These are phyloP conservation scores for Botrytis sinoallii DNA, from an alignment of 2,329 filamentous ascomycete genomes.

Conservation along the genomic window DNA sequence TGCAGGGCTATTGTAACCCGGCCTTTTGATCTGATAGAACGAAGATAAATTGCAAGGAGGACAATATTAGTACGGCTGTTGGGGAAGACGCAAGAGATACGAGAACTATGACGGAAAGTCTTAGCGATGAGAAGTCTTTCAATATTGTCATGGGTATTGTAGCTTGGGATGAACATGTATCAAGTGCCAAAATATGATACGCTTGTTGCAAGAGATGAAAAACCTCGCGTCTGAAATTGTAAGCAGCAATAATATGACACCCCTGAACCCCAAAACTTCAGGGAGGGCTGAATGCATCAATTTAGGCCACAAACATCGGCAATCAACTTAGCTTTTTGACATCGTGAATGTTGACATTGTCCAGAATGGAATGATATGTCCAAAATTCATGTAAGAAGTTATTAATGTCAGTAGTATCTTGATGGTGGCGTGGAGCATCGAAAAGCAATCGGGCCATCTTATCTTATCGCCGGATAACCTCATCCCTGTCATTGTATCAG, in stretches of 20 bases:
- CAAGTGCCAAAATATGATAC: slow-evolving; percentile 5
- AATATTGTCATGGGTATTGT: background rate
- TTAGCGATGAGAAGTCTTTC: background rate
- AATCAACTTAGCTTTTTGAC: background rate
- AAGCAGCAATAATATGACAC: background rate
- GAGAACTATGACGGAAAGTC: background rate
- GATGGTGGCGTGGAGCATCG: background rate
- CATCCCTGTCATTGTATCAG: background rate
- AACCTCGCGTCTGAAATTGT: background rate
- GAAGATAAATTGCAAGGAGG: background rate
- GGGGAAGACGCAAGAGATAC: background rate
- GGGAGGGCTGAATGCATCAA: background rate
- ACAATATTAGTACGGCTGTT: background rate
- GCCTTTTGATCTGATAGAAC: background rate
- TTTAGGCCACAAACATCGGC: background rate
- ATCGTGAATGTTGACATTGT: background rate
- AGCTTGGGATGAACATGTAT: background rate
- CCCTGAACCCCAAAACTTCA: background rate
- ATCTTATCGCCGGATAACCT: background rate
- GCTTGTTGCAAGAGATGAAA: slow-evolving; percentile 1
- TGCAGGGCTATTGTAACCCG: background rate
- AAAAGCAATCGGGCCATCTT: background rate
- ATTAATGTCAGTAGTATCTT: background rate
- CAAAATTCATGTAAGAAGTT: background rate
- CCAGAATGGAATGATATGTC: background rate